A percentile compares a stretch with the other conserved stretches of the same genome.
Evolutionary conservation across 2,329 filamentous ascomycete species (phyloP).

Genomic region (Penicillium sp.): DNA sequence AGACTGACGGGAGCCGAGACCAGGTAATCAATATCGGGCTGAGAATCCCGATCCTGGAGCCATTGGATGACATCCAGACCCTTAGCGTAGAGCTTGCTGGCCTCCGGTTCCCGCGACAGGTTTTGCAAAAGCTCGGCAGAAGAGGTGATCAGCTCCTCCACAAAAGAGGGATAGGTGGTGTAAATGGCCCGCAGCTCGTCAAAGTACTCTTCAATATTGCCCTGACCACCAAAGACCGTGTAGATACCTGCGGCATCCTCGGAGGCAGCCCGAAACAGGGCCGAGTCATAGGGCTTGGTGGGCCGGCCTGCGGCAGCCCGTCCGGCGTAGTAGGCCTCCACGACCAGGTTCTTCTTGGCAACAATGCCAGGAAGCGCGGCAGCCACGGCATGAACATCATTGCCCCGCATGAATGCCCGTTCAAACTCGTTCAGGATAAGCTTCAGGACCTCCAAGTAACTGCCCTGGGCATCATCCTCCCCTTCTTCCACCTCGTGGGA

Average conservation of each 20-base stretch:
- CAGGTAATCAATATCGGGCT: slow-evolving; percentile 90
- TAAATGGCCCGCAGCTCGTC: slow-evolving; percentile 93
- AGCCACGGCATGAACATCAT: slow-evolving; percentile 91
- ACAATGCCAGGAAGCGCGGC: slow-evolving; percentile 85
- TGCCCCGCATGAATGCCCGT: slow-evolving; percentile 87
- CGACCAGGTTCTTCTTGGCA: slow-evolving; percentile 85
- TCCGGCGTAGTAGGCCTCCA: slow-evolving; percentile 88
- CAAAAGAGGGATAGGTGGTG: slow-evolving; percentile 85
- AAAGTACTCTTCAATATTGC: slow-evolving; percentile 99
- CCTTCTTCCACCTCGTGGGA: slow-evolving; percentile 87
- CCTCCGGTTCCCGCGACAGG: slow-evolving; percentile 77
- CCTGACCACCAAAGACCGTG: slow-evolving; percentile 93
- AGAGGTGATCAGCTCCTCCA: slow-evolving; percentile 77
- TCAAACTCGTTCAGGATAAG: slow-evolving; percentile 94
- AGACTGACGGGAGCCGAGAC: slow-evolving; percentile 94
- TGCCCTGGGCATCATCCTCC: slow-evolving; percentile 83
- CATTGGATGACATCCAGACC: slow-evolving; percentile 93
- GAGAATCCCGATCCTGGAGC: slow-evolving; percentile 84
- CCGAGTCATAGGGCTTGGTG: slow-evolving; percentile 91
- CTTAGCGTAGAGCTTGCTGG: slow-evolving; percentile 95
- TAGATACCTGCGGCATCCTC: slow-evolving; percentile 84
- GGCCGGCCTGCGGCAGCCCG: slow-evolving; percentile 79
- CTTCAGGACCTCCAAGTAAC: slow-evolving; percentile 89
- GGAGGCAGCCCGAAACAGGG: slow-evolving; percentile 81
- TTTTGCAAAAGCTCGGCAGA: slow-evolving; percentile 85